Conservation (phyloP, 208 protist genomes). For the Endotrypanum monterogeii region DNA sequence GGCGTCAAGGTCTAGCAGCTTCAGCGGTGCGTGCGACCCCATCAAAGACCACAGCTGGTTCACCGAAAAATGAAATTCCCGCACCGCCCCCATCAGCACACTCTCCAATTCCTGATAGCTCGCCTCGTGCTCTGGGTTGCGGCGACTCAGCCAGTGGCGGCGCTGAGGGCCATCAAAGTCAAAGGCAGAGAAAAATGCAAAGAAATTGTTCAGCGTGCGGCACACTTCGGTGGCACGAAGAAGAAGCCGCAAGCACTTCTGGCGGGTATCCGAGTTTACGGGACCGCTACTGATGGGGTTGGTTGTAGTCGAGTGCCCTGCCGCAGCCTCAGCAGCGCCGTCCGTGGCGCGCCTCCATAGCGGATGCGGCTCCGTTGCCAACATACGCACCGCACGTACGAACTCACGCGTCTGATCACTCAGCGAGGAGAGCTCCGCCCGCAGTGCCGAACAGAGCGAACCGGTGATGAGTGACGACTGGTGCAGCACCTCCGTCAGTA, state of each 20-base stretch:
- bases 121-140: slow-evolving; percentile 23
- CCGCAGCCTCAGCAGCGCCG: background rate
- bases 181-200: slow-evolving; percentile 29
- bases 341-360: background rate
- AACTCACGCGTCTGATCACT: slow-evolving; percentile 4
- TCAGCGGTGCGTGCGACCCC: slow-evolving; percentile 24
- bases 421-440: slow-evolving; percentile 19
- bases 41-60: slow-evolving; percentile 30
- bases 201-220: slow-evolving; percentile 38
- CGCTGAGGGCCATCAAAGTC: slow-evolving; percentile 25
- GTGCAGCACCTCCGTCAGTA: slow-evolving; percentile 32
- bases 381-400: slow-evolving; percentile 7
- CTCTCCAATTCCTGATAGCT: slow-evolving; percentile 13
- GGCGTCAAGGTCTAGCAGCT: background rate
- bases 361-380: slow-evolving; percentile 8
- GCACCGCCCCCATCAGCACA: slow-evolving; percentile 17
- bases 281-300: no score
- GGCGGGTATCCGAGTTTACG: background rate
- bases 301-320: background rate
- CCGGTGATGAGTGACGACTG: background rate
- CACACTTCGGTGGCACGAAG: slow-evolving; percentile 21
- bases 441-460: background rate
- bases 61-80: slow-evolving; percentile 14
- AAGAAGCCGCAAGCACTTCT: slow-evolving; percentile 11
- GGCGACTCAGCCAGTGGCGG: slow-evolving; percentile 20